These are phyloP conservation scores for Claviceps digitariae DNA, from an alignment of 2,329 filamentous ascomycete species.

Conservation along the genomic window DNA sequence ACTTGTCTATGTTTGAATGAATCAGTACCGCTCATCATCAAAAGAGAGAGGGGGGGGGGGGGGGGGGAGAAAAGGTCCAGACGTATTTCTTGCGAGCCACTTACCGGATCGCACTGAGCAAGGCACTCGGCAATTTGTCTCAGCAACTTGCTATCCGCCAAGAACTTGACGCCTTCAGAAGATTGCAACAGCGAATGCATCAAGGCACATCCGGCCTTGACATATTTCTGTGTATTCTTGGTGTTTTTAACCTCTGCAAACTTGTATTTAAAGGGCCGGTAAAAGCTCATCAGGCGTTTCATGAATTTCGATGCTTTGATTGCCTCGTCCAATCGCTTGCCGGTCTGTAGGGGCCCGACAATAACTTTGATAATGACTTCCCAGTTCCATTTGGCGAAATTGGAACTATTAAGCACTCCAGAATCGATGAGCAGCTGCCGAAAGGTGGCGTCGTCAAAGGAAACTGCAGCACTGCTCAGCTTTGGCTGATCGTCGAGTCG, in stretches of 20 bases:
- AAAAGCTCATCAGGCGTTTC: constrained; percentile 87
- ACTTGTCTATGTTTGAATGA: constrained; percentile 36
- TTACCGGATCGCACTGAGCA: constrained; percentile 82
- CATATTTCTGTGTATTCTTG: constrained; percentile 85
- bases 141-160: constrained; percentile 84
- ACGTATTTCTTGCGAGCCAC: constrained; percentile 9
- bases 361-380: constrained; percentile 81
- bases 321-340: constrained; percentile 85
- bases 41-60: neutral
- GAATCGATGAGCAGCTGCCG: constrained; percentile 60
- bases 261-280: constrained; percentile 90
- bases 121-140: constrained; percentile 92
- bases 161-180: constrained; percentile 67
- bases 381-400: constrained; percentile 96
- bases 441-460: constrained; percentile 48
- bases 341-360: constrained; percentile 80
- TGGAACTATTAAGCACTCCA: constrained; percentile 75
- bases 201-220: constrained; percentile 76
- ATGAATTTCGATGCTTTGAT: constrained; percentile 93
- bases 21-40: neutral
- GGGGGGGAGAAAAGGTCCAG: neutral
- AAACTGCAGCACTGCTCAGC: constrained; percentile 25
- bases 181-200: constrained; percentile 80
- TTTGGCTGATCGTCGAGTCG: constrained; percentile 45
- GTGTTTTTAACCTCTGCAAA: constrained; percentile 87